phyloP scores from a whole-genome alignment of 2,329 filamentous ascomycete species.

The Chrysoporthe cubensis region DNA sequence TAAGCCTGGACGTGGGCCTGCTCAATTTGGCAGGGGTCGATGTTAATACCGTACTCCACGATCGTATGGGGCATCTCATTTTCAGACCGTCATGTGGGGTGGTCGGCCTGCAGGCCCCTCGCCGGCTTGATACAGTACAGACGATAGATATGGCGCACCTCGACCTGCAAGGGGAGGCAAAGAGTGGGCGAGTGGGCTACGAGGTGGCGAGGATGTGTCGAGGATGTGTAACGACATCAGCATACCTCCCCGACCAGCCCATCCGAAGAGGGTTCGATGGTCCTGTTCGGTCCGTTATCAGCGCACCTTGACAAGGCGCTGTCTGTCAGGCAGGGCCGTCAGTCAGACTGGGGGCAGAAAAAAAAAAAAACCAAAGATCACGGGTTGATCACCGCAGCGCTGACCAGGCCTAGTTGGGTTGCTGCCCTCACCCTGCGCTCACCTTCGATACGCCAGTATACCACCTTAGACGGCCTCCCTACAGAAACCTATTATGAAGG shows the following conservation, averaged over 20 bases:
- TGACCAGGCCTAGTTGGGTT: not conserved
- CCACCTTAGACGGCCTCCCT: not conserved
- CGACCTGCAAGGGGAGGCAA: not conserved
- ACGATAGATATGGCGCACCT: not conserved
- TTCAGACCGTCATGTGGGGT: conserved; percentile 14
- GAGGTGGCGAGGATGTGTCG: too few relatives aligned
- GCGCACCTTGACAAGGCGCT: too few relatives aligned
- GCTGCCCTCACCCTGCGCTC: not conserved
- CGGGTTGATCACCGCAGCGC: too few relatives aligned
- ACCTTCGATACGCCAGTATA: not conserved
- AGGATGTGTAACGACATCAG: too few relatives aligned
- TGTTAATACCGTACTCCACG: conserved; percentile 12
- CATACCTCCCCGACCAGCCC: too few relatives aligned
- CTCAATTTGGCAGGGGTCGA: conserved; percentile 20
- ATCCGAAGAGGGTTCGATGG: too few relatives aligned
- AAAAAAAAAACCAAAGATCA: too few relatives aligned
- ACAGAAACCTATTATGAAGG: not conserved
- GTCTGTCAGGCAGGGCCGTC: too few relatives aligned
- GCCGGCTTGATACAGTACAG: too few relatives aligned
- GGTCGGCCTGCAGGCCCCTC: not conserved
- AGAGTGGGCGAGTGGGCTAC: too few relatives aligned
- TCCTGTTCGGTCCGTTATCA: too few relatives aligned
- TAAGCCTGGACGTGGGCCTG: conserved; percentile 8
- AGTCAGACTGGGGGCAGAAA: too few relatives aligned
- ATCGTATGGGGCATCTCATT: conserved; percentile 22